phyloP scores from a whole-genome alignment of 1,284 basidiomycete genomes.

The Ganoderma sinense region DNA sequence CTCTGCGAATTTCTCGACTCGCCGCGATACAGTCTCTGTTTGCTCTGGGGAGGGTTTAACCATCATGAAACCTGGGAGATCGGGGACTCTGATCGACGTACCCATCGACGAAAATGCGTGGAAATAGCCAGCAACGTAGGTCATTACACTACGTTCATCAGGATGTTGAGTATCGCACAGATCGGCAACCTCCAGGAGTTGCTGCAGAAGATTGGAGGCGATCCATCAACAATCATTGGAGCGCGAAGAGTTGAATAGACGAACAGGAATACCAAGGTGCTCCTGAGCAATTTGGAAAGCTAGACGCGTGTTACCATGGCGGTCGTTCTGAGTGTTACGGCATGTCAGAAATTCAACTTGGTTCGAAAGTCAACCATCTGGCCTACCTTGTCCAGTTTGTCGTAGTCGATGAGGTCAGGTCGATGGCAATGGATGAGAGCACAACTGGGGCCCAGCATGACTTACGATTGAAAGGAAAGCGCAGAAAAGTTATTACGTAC shows the following conservation, averaged over 20 bases:
- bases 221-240: conserved; percentile 13
- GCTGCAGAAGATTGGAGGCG: conserved; percentile 52
- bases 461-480: conserved; percentile 5
- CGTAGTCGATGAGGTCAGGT: conserved; percentile 92
- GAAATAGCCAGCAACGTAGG: conserved; percentile 95
- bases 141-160: conserved; percentile 97
- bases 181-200: conserved; percentile 96
- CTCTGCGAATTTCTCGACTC: conserved; percentile 96
- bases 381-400: conserved; percentile 79
- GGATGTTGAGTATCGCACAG: conserved; percentile 89
- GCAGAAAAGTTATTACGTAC: conserved; percentile 48
- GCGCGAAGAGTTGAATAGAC: conserved; percentile 38
- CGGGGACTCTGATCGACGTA: conserved; percentile 44
- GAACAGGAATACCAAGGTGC: conserved; percentile 87
- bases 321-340: conserved; percentile 59
- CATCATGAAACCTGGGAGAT: background rate
- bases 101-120: conserved; percentile 98
- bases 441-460: conserved; percentile 63
- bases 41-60: conserved; percentile 67
- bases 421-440: conserved; percentile 97
- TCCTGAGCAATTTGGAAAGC: conserved; percentile 90
- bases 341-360: conserved; percentile 4
- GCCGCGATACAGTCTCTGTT: conserved; percentile 91
- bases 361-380: background rate
- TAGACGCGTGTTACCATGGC: conserved; percentile 82